These are phyloP conservation scores for Pyricularia grisea DNA, from an alignment of 2,329 filamentous ascomycete genomes.

Conservation along the genomic window DNA sequence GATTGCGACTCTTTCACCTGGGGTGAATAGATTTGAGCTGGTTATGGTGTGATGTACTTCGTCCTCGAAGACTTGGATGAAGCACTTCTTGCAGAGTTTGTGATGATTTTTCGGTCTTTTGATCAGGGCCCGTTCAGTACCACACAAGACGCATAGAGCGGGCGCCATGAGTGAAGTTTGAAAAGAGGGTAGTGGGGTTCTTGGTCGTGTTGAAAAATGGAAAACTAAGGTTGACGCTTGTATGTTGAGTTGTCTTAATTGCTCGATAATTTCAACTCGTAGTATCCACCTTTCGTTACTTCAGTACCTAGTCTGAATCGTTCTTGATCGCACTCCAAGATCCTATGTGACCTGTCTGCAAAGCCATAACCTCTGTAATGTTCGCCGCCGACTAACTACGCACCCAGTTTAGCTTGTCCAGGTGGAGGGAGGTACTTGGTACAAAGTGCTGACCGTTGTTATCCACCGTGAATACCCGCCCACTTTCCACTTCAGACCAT, in stretches of 20 bases:
- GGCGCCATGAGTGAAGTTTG: constrained; percentile 55
- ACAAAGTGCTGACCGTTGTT: neutral
- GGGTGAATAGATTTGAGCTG: constrained; percentile 68
- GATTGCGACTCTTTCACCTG: constrained; percentile 82
- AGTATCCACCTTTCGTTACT: neutral
- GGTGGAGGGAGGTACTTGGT: neutral
- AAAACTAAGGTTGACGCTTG: neutral
- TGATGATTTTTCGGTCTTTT: constrained; percentile 91
- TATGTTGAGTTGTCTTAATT: constrained; percentile 4
- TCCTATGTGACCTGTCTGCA: neutral
- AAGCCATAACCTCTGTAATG: neutral
- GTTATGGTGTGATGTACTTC: constrained; percentile 92
- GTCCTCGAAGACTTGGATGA: constrained; percentile 78
- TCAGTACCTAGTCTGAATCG: neutral
- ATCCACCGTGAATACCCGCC: neutral
- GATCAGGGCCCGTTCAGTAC: constrained; percentile 70
- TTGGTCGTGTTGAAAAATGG: neutral
- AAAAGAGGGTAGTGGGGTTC: neutral
- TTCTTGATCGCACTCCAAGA: neutral
- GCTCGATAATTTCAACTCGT: neutral
- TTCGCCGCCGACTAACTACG: neutral
- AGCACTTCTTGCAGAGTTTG: constrained; percentile 86
- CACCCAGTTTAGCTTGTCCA: neutral
- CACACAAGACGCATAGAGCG: constrained; percentile 65
- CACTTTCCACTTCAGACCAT: neutral